Conservation (phyloP, 768 basidiomycete species). For the Pleurotus salmoneostramineus region DNA sequence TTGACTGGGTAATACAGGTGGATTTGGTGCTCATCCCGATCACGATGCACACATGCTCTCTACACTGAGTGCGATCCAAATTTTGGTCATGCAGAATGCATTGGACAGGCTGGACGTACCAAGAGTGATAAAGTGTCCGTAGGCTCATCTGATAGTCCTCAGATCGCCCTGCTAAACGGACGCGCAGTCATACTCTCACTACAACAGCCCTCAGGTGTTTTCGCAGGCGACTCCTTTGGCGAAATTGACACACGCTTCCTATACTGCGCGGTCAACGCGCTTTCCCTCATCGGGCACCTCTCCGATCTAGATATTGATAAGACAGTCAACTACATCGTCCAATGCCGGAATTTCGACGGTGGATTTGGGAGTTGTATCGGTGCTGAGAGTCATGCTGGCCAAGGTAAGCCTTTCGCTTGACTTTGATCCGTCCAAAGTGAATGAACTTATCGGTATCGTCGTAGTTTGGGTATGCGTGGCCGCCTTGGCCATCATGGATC, state of each 20-base stretch:
- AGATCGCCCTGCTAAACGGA: neutral
- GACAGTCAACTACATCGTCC: slow-evolving; percentile 66
- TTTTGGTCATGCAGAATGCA: slow-evolving; percentile 82
- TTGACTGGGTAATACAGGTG: slow-evolving; percentile 48
- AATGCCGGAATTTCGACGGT: slow-evolving; percentile 92
- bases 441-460: neutral
- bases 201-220: slow-evolving; percentile 83
- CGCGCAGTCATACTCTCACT: slow-evolving; percentile 73
- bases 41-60: slow-evolving; percentile 90
- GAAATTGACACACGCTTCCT: slow-evolving; percentile 90
- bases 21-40: slow-evolving; percentile 86
- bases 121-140: slow-evolving; percentile 70
- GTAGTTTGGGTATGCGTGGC: slow-evolving; percentile 89
- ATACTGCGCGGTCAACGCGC: slow-evolving; percentile 80
- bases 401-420: slow-evolving; percentile 50
- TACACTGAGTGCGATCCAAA: slow-evolving; percentile 91
- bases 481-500: slow-evolving; percentile 82
- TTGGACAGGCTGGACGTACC: slow-evolving; percentile 66
- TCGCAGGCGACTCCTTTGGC: slow-evolving; percentile 89
- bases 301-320: slow-evolving; percentile 63
- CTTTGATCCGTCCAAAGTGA: neutral
- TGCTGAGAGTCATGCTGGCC: slow-evolving; percentile 90
- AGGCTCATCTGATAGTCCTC: slow-evolving; percentile 6
- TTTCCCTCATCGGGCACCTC: slow-evolving; percentile 78
- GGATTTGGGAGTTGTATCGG: slow-evolving; percentile 85